These are phyloP conservation scores for Cucurbita ficifolia DNA, from an alignment of 306 rosid genomes.

Conservation along the genomic window DNA sequence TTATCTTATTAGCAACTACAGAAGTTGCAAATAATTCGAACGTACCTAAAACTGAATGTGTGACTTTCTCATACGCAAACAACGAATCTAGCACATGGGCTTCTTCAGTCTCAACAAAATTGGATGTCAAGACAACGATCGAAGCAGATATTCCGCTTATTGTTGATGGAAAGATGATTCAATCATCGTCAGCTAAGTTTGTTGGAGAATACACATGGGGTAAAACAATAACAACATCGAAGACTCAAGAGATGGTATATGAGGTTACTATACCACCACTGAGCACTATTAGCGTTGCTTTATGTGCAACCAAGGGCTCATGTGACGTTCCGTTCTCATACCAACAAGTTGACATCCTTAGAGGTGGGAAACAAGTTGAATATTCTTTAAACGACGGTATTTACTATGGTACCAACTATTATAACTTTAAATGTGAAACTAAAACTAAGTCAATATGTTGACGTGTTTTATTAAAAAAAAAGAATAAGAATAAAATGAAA, in stretches of 20 bases:
- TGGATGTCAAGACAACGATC: neutral
- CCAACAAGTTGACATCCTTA: neutral
- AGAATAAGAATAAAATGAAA: too few relatives aligned
- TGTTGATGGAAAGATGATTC: neutral
- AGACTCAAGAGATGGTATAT: neutral
- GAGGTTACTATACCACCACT: neutral
- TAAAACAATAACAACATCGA: neutral
- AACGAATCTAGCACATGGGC: neutral
- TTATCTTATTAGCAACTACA: neutral
- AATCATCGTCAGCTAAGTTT: too few relatives aligned
- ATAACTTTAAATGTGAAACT: neutral
- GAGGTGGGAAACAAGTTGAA: neutral
- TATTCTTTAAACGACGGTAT: neutral
- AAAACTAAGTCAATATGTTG: neutral
- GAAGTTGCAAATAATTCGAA: neutral
- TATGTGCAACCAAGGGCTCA: neutral
- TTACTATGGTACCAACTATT: neutral
- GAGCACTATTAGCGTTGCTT: neutral
- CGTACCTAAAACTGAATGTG: accelerated
- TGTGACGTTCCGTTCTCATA: neutral
- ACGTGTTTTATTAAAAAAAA: too few relatives aligned
- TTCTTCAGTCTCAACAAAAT: neutral
- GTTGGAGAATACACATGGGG: neutral
- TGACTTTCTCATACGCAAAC: neutral
- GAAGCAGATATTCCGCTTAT: neutral